Evolutionary conservation across 257 asterid species (phyloP), one percentile per base, ranked within the genome.

Genomic region (Mitragyna speciosa): DNA sequence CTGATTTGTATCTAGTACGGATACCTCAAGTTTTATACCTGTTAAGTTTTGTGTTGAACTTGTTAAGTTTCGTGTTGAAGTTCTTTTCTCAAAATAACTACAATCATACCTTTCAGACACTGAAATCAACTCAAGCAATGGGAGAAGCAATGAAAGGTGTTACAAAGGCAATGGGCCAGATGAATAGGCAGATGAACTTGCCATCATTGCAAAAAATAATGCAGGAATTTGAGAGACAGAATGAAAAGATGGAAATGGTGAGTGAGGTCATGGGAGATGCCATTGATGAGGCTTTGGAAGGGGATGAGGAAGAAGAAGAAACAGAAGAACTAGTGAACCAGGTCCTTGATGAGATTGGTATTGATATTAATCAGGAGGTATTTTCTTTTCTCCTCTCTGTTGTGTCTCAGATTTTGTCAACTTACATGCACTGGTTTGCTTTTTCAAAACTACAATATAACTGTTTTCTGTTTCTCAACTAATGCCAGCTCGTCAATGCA

Each of bases 121-220:
- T 95, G 82, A 95, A 95, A 86, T 95, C 99, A 19, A 95, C 99
- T 31, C 99, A 95, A 90, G 99, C 99, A 76, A 95, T 95, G 99
- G 98, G 98, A 58, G 99, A 93, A 88, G 99, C 99, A 79, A 95
- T 95, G 99, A 93, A 95, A 87, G 99, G 99, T 10, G 99, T 95
- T 24, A 93, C 98, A 1, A 92, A 93, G 90, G 98, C 99, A 75
- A 95, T 95, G 99, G 99, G 99, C 56, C 97, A 90, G 85, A 95
- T 95, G 99, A 95, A 95, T 78, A 91, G 96, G 87, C 99, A 95
- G 87, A 93, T 95, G 99, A 95, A 95, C 88, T 89, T 95, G 89
- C 99, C 99, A 12, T 87, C 97, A 30, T 82, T 95, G 83, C 99
- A 95, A 89, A 95, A 78, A 86, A 95, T 95, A 88, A 95, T 95